Evolutionary conservation across 208 protist genomes (phyloP).

Genomic region (Acanthamoeba divionensis): DNA sequence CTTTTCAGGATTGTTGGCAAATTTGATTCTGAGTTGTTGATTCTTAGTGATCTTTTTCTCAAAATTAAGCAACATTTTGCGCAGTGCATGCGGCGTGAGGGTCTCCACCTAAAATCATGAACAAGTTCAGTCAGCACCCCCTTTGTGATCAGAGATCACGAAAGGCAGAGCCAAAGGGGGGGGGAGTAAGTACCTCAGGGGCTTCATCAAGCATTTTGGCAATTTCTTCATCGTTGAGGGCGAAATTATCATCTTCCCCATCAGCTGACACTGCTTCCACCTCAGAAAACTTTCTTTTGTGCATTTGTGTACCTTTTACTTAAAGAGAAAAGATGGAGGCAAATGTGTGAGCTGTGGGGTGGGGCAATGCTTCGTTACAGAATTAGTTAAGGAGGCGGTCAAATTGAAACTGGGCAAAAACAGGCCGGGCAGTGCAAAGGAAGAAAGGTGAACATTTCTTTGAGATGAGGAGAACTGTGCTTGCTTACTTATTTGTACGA

Average conservation of each 20-base stretch:
- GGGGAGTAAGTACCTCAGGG: not conserved
- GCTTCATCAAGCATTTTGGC: not conserved
- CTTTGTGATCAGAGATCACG: too few species aligned
- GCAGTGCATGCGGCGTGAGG: conserved; percentile 54
- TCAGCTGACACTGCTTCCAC: not conserved
- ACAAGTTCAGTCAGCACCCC: too few species aligned
- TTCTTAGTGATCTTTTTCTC: conserved; percentile 77
- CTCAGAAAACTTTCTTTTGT: conserved; percentile 34
- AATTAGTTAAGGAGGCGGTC: too few species aligned
- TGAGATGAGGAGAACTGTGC: too few species aligned
- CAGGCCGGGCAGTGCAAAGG: too few species aligned
- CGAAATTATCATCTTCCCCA: not conserved
- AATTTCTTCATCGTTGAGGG: conserved; percentile 30
- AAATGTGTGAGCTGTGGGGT: too few species aligned
- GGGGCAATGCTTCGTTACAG: too few species aligned
- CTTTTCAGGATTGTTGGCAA: conserved; percentile 70
- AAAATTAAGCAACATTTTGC: conserved; percentile 70
- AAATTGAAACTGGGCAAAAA: too few species aligned
- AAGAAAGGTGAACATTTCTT: too few species aligned
- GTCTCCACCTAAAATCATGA: conserved; percentile 59
- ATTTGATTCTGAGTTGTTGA: conserved; percentile 74
- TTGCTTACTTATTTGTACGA: too few species aligned
- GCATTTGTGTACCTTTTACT: not conserved
- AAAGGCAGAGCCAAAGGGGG: too few species aligned
- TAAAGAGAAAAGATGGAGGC: too few species aligned